Base-by-base conservation (phyloP, 495 filamentous ascomycete species). In the Oleoguttula mirabilis region DNA sequence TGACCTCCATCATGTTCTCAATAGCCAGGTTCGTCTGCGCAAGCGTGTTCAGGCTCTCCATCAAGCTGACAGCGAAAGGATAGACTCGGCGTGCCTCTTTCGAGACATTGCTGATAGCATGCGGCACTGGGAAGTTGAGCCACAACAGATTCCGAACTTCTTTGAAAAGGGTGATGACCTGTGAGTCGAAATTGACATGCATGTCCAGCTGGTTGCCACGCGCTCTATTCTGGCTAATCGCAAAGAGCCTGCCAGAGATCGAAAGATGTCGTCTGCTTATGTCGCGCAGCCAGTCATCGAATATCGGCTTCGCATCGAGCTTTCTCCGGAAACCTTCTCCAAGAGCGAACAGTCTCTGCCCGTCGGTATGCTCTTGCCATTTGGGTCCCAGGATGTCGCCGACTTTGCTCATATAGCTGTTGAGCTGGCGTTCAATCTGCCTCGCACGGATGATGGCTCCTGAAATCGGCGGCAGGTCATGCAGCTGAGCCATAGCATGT, bases 71-170 rank as follows among this genome's bases (percentile, higher is more conserved):
- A 15, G 90, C 90, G 56, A 88, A 96, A 1, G 90, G 90, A 55
- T 99, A 99, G 8, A 96, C 90, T 27, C 88, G 74, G 59, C 92
- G 94, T 1, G 90, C 92, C 55, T 96, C 90, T 61, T 94, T 96
- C 2, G 90, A 92, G 47, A 92, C 81, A 50, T 84, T 96, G 70
- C 78, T 94, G 55, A 99, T 80, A 1, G 80, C 71, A 65, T 96
- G 90, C 19, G 92, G 90, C 21, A 99, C 83, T 39, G 80, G 77
- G 59, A 82, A 96, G 54, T 82, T 86, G 33, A 90, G 75, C 87
- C 88, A 96, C 20, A 85, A 72, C 21, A 99, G 70, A 54, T 96
- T 96, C 20, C 90, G 77, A n/a, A 94, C 92, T 64, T 99, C 90
- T 56, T 99, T 99, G 70, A 96, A 99, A 22, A 99, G 64, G 0